Conservation (phyloP, 495 filamentous ascomycete species). For the Daldinia bambusicola region DNA sequence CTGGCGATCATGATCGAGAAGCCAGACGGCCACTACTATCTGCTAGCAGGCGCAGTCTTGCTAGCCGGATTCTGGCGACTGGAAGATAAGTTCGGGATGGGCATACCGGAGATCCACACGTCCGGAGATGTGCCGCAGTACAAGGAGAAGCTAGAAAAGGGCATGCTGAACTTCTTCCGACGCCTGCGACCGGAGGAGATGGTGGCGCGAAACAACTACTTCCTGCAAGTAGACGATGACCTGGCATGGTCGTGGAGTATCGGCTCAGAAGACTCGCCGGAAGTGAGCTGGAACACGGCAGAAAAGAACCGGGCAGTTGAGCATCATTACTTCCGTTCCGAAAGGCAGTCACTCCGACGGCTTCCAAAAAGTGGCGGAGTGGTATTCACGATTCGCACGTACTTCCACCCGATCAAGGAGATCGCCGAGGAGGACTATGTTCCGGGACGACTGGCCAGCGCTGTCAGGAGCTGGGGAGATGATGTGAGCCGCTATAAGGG, state of each 20-base stretch:
- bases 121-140: slow-evolving; percentile 83
- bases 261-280: slow-evolving; percentile 72
- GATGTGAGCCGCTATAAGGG: slow-evolving; percentile 89
- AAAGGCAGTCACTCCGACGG: slow-evolving; percentile 79
- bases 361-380: slow-evolving; percentile 79
- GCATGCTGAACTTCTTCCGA: slow-evolving; percentile 83
- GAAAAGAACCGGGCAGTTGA: slow-evolving; percentile 79
- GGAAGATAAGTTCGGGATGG: slow-evolving; percentile 86
- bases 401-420: slow-evolving; percentile 75
- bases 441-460: slow-evolving; percentile 75
- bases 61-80: slow-evolving; percentile 90
- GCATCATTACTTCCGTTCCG: slow-evolving; percentile 81
- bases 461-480: slow-evolving; percentile 84
- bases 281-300: slow-evolving; percentile 78
- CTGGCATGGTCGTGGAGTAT: slow-evolving; percentile 80
- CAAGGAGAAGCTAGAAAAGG: slow-evolving; percentile 80
- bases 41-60: slow-evolving; percentile 81
- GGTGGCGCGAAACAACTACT: slow-evolving; percentile 73
- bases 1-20: slow-evolving; percentile 87
- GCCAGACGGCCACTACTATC: slow-evolving; percentile 83
- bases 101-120: slow-evolving; percentile 83
- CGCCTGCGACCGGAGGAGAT: slow-evolving; percentile 71
- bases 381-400: slow-evolving; percentile 83
- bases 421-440: slow-evolving; percentile 75
- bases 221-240: slow-evolving; percentile 79